Conservation (phyloP, 495 filamentous ascomycete species). For the Neurospora tetraspora region DNA sequence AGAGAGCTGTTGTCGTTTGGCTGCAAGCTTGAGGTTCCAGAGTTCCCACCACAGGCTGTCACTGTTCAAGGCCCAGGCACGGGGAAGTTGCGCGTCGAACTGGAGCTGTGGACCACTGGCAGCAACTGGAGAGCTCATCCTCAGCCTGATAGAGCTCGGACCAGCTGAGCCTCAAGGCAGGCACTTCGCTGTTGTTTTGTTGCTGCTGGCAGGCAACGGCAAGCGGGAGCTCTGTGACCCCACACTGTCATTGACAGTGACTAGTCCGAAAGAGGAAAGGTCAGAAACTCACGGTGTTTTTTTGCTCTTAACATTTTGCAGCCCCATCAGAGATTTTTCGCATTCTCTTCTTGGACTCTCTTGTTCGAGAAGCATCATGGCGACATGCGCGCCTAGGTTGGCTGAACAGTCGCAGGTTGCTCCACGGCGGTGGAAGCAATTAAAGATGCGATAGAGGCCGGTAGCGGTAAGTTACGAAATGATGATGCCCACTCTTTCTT, state of each 20-base stretch:
- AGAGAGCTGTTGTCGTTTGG: constrained; percentile 12
- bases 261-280: not conserved
- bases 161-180: constrained; percentile 8
- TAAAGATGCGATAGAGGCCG: not conserved
- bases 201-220: not conserved
- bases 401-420: not conserved
- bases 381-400: not conserved
- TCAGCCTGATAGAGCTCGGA: constrained; percentile 19
- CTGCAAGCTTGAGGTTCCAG: constrained; percentile 5
- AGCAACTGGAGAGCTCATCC: constrained; percentile 7
- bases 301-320: not conserved
- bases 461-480: not conserved
- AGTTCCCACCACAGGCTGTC: constrained; percentile 11
- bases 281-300: not conserved
- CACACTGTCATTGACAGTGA: not conserved
- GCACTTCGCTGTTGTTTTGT: not conserved
- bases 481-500: not conserved
- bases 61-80: constrained; percentile 12
- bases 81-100: constrained; percentile 28
- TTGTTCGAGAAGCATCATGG: not conserved
- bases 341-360: not conserved
- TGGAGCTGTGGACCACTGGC: constrained; percentile 4
- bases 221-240: not conserved
- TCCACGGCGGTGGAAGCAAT: not conserved
- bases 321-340: not conserved